Percentiles rank a stretch among this genome's conserved stretches.
phyloP scores from a whole-genome alignment of 2,329 filamentous ascomycete species.

The Cordyceps javanica region DNA sequence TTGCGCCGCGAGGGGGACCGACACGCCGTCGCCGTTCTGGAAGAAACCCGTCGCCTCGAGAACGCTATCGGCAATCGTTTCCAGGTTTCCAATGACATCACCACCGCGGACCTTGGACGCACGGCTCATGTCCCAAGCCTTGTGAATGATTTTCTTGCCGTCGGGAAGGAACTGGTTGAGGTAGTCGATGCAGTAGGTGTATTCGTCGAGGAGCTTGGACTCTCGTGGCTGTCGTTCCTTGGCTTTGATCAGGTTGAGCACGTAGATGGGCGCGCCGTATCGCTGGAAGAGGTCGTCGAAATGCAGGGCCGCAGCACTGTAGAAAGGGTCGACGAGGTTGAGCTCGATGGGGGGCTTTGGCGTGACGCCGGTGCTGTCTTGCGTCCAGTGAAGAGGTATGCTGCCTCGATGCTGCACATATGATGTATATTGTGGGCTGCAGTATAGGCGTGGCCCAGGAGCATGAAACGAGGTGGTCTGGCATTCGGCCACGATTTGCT shows the following conservation, averaged over 20 bases:
- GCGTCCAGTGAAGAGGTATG: conserved; percentile 95
- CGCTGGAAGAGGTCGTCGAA: conserved; percentile 92
- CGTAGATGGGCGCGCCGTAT: conserved; percentile 88
- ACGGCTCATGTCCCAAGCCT: conserved; percentile 97
- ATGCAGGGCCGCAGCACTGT: conserved; percentile 84
- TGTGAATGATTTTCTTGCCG: conserved; percentile 82
- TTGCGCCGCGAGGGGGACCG: conserved; percentile 62
- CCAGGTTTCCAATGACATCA: conserved; percentile 89
- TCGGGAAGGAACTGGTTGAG: conserved; percentile 88
- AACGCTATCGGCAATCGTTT: conserved; percentile 83
- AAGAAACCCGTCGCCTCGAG: conserved; percentile 87
- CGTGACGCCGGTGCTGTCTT: conserved; percentile 89
- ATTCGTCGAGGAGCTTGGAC: conserved; percentile 83
- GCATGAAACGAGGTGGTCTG: conserved; percentile 93
- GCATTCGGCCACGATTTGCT: conserved; percentile 95
- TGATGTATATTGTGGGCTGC: conserved; percentile 88
- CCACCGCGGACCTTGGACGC: conserved; percentile 87
- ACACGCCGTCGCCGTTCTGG: conserved; percentile 74
- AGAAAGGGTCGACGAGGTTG: conserved; percentile 94
- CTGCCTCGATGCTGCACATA: conserved; percentile 96
- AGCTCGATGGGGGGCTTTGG: conserved; percentile 95
- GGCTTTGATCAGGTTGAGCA: conserved; percentile 84
- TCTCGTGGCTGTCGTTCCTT: conserved; percentile 85
- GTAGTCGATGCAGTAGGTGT: conserved; percentile 80
- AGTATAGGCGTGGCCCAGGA: conserved; percentile 76